phyloP scores from a whole-genome alignment of 257 asterid species.

The Pogostemon cablin region DNA sequence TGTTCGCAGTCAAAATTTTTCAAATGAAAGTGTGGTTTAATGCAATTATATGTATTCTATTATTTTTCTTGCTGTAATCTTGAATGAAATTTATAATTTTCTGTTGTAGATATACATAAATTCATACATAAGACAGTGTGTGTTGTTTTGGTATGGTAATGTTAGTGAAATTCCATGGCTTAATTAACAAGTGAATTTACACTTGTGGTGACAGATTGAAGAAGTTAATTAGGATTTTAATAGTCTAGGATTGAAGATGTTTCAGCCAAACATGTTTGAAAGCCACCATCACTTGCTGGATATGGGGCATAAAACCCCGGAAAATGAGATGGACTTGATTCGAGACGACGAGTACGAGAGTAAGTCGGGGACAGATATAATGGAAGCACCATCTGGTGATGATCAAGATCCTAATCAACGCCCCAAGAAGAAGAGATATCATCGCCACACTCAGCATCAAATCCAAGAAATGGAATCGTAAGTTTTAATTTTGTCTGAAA shows the following conservation, averaged over 20 bases:
- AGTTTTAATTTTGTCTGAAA: conserved; percentile 6
- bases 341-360: conserved; percentile 68
- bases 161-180: neutral
- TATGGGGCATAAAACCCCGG: conserved; percentile 55
- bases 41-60: too few species aligned
- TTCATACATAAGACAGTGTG: too few species aligned
- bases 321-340: conserved; percentile 55
- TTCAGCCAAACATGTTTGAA: conserved; percentile 70
- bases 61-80: too few species aligned
- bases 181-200: neutral
- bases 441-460: conserved; percentile 76
- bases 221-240: neutral
- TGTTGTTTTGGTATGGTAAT: too few species aligned
- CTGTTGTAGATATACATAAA: too few species aligned
- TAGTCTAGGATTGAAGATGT: conserved; percentile 41
- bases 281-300: conserved; percentile 65
- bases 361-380: conserved; percentile 64
- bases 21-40: too few species aligned
- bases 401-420: conserved; percentile 74
- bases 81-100: too few species aligned
- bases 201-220: conserved; percentile 27
- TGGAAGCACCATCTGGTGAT: conserved; percentile 67
- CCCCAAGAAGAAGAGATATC: conserved; percentile 73
- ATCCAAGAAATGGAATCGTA: conserved; percentile 84
- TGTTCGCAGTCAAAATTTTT: too few species aligned